These are phyloP conservation scores for Saxophila tyrrhenica DNA, from an alignment of 495 filamentous ascomycete genomes.

Conservation along the genomic window DNA sequence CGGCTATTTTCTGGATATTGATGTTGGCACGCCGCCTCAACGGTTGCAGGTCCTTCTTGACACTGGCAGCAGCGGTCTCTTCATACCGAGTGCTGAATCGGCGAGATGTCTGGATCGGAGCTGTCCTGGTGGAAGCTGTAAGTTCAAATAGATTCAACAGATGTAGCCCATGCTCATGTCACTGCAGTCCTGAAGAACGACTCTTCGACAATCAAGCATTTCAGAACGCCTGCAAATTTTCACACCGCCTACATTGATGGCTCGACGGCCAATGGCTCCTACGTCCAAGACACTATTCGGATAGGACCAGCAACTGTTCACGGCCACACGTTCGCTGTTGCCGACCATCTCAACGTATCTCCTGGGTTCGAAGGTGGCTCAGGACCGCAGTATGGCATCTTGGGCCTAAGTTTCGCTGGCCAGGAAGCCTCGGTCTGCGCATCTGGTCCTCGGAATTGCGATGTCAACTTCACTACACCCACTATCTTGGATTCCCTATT, in stretches of 20 bases:
- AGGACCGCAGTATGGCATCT: background rate
- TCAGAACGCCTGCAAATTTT: background rate
- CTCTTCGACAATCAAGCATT: background rate
- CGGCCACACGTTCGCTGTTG: background rate
- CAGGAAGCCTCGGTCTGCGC: background rate
- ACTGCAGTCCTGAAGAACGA: background rate
- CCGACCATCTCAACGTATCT: background rate
- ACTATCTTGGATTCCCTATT: background rate
- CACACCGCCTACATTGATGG: background rate
- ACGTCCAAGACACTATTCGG: background rate
- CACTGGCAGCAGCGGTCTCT: background rate
- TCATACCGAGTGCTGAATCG: background rate
- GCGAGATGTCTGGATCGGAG: background rate
- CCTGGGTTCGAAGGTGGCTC: background rate
- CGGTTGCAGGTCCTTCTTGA: background rate
- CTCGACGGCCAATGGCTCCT: background rate
- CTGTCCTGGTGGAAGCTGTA: background rate
- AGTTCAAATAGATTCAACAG: background rate
- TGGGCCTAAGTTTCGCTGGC: background rate
- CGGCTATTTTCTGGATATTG: background rate
- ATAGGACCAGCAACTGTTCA: background rate
- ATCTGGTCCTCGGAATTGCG: background rate
- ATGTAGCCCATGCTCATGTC: background rate
- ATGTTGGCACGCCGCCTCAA: background rate
- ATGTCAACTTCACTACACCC: background rate